Evolutionary conservation across 2,329 filamentous ascomycete species (phyloP).

Genomic region (Curvularia sp.): DNA sequence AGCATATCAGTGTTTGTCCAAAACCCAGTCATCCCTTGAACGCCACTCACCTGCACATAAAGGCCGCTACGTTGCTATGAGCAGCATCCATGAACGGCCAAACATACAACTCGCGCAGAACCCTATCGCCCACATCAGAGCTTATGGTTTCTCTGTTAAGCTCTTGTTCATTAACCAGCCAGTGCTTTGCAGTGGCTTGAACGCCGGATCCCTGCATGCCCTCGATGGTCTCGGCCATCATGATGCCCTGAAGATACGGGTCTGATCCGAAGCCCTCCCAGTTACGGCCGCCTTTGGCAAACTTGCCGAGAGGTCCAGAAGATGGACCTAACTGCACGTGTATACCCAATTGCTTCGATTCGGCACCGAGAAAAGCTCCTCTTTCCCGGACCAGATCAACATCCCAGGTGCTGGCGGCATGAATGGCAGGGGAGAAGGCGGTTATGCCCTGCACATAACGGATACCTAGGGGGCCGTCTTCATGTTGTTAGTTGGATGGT

Average conservation of each 20-base stretch:
- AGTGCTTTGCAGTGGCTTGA: constrained; percentile 56
- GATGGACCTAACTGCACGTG: constrained; percentile 56
- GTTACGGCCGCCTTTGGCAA: constrained; percentile 54
- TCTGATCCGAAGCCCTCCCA: constrained; percentile 61
- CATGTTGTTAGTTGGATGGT: constrained; percentile 13
- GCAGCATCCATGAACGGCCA: constrained; percentile 82
- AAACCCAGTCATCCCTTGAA: background rate
- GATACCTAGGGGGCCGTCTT: constrained; percentile 52
- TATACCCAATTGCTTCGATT: constrained; percentile 54
- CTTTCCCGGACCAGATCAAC: constrained; percentile 44
- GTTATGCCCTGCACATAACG: constrained; percentile 49
- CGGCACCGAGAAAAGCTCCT: constrained; percentile 47
- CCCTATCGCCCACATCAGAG: constrained; percentile 73
- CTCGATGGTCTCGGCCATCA: constrained; percentile 54
- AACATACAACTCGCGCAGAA: constrained; percentile 76
- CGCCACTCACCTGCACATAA: constrained; percentile 54
- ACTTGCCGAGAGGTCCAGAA: constrained; percentile 51
- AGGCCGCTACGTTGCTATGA: constrained; percentile 65
- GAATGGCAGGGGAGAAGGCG: constrained; percentile 52
- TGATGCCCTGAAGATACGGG: constrained; percentile 57
- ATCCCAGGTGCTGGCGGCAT: constrained; percentile 52
- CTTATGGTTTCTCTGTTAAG: constrained; percentile 54
- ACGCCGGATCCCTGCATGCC: constrained; percentile 57
- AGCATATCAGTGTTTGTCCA: constrained; percentile 3
- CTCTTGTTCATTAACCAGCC: constrained; percentile 73